Conservation (phyloP, 1,284 basidiomycete genomes). For the Ustilago cynodontis region DNA sequence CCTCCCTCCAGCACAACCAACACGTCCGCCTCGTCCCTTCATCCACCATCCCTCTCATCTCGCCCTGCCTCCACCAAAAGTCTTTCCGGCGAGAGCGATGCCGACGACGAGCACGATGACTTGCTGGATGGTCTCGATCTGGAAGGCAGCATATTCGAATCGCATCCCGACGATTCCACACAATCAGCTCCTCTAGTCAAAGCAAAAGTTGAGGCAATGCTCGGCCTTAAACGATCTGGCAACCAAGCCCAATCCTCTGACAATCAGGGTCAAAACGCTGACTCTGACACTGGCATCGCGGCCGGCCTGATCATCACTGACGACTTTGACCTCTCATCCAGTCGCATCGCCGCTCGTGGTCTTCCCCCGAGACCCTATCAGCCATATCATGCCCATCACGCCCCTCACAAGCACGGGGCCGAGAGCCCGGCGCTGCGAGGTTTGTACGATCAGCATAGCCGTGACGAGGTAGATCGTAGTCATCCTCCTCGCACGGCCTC, state of each 20-base stretch:
- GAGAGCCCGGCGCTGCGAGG: not conserved
- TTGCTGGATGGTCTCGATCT: slow-evolving; percentile 53
- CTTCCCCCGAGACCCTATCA: slow-evolving; percentile 14
- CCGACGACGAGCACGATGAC: slow-evolving; percentile 59
- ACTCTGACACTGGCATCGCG: slow-evolving; percentile 51
- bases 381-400: not conserved
- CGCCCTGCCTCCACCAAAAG: slow-evolving; percentile 27
- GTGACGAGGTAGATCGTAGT: slow-evolving; percentile 10
- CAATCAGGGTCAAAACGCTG: slow-evolving; percentile 10
- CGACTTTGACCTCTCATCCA: slow-evolving; percentile 59
- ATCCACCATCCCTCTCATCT: slow-evolving; percentile 16
- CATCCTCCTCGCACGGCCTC: slow-evolving; percentile 24
- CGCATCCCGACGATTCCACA: not conserved
- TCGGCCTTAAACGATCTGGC: slow-evolving; percentile 45
- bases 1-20: slow-evolving; percentile 17
- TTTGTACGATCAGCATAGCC: not conserved
- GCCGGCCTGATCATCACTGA: slow-evolving; percentile 61
- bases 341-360: slow-evolving; percentile 42
- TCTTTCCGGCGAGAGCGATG: slow-evolving; percentile 49
- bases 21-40: slow-evolving; percentile 27
- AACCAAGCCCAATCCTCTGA: not conserved
- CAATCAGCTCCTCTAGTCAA: slow-evolving; percentile 16
- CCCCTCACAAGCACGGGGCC: not conserved
- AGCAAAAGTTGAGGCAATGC: slow-evolving; percentile 52
- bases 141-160: slow-evolving; percentile 52